Base-by-base conservation (phyloP, 345 rosid species). In the Sisymbrium irio region DNA sequence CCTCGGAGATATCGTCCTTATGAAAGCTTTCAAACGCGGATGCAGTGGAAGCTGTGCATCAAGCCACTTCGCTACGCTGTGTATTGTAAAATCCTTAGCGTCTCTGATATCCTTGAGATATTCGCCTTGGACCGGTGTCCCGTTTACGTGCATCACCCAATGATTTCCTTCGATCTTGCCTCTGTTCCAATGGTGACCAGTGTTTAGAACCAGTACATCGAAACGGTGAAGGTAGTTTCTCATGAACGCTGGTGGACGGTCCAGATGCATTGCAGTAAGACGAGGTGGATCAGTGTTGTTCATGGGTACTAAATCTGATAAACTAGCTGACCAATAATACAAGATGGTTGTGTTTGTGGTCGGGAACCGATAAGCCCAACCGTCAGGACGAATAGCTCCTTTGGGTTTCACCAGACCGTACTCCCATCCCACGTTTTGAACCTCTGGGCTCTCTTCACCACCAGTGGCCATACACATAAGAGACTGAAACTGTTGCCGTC, bases 131-230 rank as follows among this genome's bases (percentile, higher is more conserved):
- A 74, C 68, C 7, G 77, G 86, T 63, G 83, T 82, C 49, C 90
- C 90, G 39, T 86, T 73, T 2, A 85, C 81, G 22, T 89, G 84
- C 85, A 86, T 80, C 65, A 84, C 90, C 92, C 97, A 86, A 17
- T 77, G 88, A 66, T 90, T 90, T 22, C 79, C 86, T 59, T 69
- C 78, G n/a, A 90, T 74, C 72, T 90, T 90, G 4, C 92, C 92
- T 80, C 81, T 72, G 82, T 88, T 90, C 97, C 97, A 88, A n/a
- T 90, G 93, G 71, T 90, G 96, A 15, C 92, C 97, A 0, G 97
- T 86, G 80, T 90, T 88, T 12, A 90, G 87, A 66, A 90, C 84
- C 59, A 90, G 65, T 27, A 86, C 84, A 41, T 88, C 87, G 15
- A 90, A 85, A 14, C 62, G 77, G 69, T 77, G 80, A 63, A 90